Base-by-base conservation (phyloP, 345 rosid species). In the Viola odorata region DNA sequence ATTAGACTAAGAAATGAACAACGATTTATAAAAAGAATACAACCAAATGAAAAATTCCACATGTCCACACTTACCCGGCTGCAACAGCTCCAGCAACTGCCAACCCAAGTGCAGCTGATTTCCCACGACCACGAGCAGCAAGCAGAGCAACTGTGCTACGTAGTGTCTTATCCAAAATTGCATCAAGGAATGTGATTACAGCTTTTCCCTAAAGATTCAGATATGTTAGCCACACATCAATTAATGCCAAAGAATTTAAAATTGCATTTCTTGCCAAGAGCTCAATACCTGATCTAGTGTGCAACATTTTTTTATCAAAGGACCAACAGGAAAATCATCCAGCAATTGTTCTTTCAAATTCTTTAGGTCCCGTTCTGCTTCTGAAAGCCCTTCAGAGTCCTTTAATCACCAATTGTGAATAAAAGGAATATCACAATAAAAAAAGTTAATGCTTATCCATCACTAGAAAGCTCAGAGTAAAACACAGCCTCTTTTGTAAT, bases 51-150 rank as follows among this genome's bases (percentile, higher is more conserved):
- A 32, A 49, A 63, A 48, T 37, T 65, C 48, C 10, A 42, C 12
- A 60, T 56, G 57, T 23, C 32, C 32, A 17, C 63, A 50, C 60
- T 58, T 84, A 91, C 98, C 96, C 96, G 38, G 98, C 88, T 61
- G 96, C 91, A 77, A 92, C 67, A 69, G 98, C 96, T 57, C 96
- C 98, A 54, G 96, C 80, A 50, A 92, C 74, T 16, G 96, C 89
- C 64, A 92, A 73, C 68, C 98, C 98, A 58, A 92, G 96, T 55
- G 96, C 94, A 68, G 96, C 96, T 7, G 98, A 92, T 77, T 92
- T 92, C 40, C 98, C 96, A 77, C 96, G 97, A 50, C 99, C 99
- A 66, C 99, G 91, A 71, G 96, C 84, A 68, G 97, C 97, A 69
- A 94, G 90, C 76, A 90, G 79, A 62, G 99, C 96, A 76, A 88